phyloP scores from a whole-genome alignment of 306 rosid species.

The Senna tora region DNA sequence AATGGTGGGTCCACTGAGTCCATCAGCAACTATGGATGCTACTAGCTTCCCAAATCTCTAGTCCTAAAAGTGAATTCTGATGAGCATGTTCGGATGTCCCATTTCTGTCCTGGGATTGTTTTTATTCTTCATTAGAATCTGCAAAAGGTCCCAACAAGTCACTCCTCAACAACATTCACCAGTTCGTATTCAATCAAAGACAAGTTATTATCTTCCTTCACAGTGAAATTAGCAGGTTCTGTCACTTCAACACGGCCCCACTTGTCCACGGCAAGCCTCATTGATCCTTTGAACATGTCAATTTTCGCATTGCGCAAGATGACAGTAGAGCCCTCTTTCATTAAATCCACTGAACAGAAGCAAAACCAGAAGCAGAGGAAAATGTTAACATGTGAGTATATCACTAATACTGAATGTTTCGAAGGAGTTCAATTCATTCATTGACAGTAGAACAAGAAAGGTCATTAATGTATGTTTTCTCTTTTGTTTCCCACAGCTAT shows the following conservation, averaged over 20 bases:
- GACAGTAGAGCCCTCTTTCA: conserved; percentile 63
- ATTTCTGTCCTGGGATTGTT: conserved; percentile 47
- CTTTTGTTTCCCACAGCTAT: no score
- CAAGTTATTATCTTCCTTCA: conserved; percentile 67
- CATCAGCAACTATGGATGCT: conserved; percentile 47
- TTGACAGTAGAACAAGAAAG: neutral
- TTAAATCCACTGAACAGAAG: conserved; percentile 58
- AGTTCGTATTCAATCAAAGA: conserved; percentile 66
- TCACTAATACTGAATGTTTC: neutral
- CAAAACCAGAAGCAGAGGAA: conserved; percentile 28
- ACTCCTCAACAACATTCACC: conserved; percentile 64
- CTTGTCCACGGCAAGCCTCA: conserved; percentile 74
- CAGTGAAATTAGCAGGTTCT: conserved; percentile 61
- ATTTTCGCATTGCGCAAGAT: conserved; percentile 64
- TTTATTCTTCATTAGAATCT: conserved; percentile 51
- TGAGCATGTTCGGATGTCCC: conserved; percentile 48
- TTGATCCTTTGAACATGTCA: conserved; percentile 75
- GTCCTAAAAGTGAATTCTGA: conserved; percentile 49
- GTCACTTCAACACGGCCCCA: conserved; percentile 73
- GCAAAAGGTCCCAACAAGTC: conserved; percentile 45
- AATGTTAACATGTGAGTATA: neutral
- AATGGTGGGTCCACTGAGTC: conserved; percentile 43
- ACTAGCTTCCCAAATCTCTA: conserved; percentile 59
- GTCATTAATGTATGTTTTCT: neutral
- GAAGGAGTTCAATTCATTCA: conserved; percentile 8